Percentiles rank a stretch among this genome's conserved stretches.
These are phyloP conservation scores for Exophiala aquamarina DNA, from an alignment of 2,329 filamentous ascomycete species.

Conservation along the genomic window DNA sequence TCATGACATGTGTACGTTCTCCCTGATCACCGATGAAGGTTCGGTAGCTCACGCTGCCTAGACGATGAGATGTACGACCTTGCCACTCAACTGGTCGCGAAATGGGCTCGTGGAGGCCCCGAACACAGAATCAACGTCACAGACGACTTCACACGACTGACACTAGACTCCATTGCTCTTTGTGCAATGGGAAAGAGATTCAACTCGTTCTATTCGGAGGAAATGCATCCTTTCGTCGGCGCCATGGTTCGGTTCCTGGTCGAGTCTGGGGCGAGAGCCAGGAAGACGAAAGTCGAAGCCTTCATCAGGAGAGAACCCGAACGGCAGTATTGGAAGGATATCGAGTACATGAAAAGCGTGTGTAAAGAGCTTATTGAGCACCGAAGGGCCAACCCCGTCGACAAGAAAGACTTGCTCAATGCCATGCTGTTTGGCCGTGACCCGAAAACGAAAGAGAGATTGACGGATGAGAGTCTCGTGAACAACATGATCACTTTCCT, in stretches of 20 bases:
- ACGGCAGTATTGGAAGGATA: constrained; percentile 21
- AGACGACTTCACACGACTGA: constrained; percentile 71
- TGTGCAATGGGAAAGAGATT: constrained; percentile 72
- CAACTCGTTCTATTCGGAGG: constrained; percentile 70
- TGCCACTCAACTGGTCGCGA: constrained; percentile 39
- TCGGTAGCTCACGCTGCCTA: constrained; percentile 4
- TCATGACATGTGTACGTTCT: constrained; percentile 41
- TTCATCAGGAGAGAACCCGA: constrained; percentile 16
- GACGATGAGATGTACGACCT: constrained; percentile 33
- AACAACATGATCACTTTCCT: constrained; percentile 71
- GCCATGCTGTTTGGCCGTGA: constrained; percentile 61
- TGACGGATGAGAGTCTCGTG: constrained; percentile 62
- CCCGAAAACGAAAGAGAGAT: constrained; percentile 58
- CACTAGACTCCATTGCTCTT: constrained; percentile 70
- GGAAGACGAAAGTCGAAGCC: constrained; percentile 48
- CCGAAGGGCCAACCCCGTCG: constrained; percentile 54
- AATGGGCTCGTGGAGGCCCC: constrained; percentile 52
- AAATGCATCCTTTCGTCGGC: constrained; percentile 68
- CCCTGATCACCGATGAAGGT: constrained; percentile 20
- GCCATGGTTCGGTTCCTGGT: constrained; percentile 66
- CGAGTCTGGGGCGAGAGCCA: constrained; percentile 53
- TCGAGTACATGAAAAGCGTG: constrained; percentile 23
- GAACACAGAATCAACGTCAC: constrained; percentile 57
- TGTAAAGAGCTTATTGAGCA: constrained; percentile 54
- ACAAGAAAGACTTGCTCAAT: constrained; percentile 60